Conservation (phyloP, 2,329 filamentous ascomycete species). For the Phialemonium atrogriseum region DNA sequence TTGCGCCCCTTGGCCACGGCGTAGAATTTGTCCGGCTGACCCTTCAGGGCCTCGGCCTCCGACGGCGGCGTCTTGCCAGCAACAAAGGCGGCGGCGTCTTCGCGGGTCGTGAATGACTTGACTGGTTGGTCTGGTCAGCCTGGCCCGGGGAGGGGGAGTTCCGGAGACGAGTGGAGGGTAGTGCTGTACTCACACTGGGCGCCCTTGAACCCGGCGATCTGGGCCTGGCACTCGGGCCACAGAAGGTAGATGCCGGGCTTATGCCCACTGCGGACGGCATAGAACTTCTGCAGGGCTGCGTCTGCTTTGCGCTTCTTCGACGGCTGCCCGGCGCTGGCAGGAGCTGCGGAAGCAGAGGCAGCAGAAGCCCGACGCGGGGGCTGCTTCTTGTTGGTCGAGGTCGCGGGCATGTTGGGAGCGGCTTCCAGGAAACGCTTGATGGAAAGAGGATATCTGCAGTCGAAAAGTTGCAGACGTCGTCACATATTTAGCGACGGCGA, state of each 20-base stretch:
- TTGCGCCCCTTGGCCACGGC: conserved; percentile 50
- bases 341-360: too few relatives aligned
- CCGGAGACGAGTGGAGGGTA: background rate
- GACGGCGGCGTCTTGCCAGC: conserved; percentile 46
- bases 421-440: too few relatives aligned
- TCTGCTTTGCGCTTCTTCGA: conserved; percentile 1
- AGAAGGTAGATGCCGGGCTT: conserved; percentile 52
- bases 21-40: conserved; percentile 41
- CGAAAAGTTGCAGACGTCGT: too few relatives aligned
- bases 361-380: too few relatives aligned
- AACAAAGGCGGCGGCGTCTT: conserved; percentile 74
- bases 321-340: too few relatives aligned
- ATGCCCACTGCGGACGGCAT: conserved; percentile 51
- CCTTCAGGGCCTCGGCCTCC: conserved; percentile 25
- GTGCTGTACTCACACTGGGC: conserved; percentile 53
- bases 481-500: too few relatives aligned
- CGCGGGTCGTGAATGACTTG: conserved; percentile 66
- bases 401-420: too few relatives aligned
- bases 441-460: too few relatives aligned
- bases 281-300: conserved; percentile 41
- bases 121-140: conserved; percentile 41
- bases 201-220: conserved; percentile 53
- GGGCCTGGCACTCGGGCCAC: conserved; percentile 53
- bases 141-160: background rate
- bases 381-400: too few relatives aligned